phyloP scores from a whole-genome alignment of 495 filamentous ascomycete genomes.

The Cercophora scortea region DNA sequence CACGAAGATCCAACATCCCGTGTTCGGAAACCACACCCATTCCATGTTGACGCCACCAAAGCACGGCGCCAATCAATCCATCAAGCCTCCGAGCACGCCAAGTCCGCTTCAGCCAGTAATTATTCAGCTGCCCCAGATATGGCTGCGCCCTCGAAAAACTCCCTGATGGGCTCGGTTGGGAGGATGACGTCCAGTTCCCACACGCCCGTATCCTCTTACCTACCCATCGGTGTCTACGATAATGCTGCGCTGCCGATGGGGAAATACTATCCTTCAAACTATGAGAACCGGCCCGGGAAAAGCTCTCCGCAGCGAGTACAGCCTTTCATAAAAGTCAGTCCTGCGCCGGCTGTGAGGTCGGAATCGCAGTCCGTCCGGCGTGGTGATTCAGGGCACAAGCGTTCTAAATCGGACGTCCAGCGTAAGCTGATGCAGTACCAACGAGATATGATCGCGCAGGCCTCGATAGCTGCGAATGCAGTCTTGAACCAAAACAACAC shows the following conservation, averaged over 20 bases:
- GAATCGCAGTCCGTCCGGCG: constrained; percentile 18
- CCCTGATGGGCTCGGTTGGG: background rate
- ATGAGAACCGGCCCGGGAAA: constrained; percentile 21
- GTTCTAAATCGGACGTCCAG: constrained; percentile 38
- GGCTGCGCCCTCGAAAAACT: background rate
- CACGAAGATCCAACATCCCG: constrained; percentile 37
- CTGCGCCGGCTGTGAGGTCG: constrained; percentile 12
- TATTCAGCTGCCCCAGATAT: too few species aligned
- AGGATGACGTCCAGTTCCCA: constrained; percentile 5
- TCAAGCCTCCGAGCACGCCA: constrained; percentile 12
- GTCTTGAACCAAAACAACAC: constrained; percentile 20
- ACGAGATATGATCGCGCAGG: constrained; percentile 51
- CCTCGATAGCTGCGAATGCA: constrained; percentile 34
- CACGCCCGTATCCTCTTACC: constrained; percentile 36
- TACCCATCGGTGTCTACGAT: constrained; percentile 29
- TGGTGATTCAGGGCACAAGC: constrained; percentile 13
- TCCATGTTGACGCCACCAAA: constrained; percentile 28
- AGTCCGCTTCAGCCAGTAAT: constrained; percentile 4
- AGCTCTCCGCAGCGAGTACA: constrained; percentile 3
- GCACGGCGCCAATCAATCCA: constrained; percentile 26
- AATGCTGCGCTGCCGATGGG: constrained; percentile 35
- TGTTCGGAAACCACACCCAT: constrained; percentile 32
- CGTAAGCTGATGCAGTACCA: constrained; percentile 51
- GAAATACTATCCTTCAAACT: constrained; percentile 50
- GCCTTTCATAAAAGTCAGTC: constrained; percentile 6